Percentiles rank a stretch among this genome's conserved stretches.
phyloP scores from a whole-genome alignment of 1,284 basidiomycete species.

The Cutaneotrichosporon sp. region DNA sequence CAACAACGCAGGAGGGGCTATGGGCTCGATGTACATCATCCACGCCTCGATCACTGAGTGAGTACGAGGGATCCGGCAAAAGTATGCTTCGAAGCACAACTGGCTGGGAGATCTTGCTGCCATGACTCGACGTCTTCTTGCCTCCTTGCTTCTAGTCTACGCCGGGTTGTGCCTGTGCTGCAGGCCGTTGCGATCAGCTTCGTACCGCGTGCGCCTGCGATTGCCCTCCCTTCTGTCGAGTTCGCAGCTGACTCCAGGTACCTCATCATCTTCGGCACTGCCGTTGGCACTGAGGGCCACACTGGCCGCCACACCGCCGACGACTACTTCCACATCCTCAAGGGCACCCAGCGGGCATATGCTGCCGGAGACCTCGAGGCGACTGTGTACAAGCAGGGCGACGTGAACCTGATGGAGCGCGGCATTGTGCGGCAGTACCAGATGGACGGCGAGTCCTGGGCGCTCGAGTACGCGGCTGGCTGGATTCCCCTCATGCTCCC shows the following conservation, averaged over 20 bases:
- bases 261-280: slow-evolving; percentile 83
- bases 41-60: slow-evolving; percentile 92
- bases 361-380: slow-evolving; percentile 69
- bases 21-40: slow-evolving; percentile 94
- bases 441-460: slow-evolving; percentile 93
- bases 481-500: slow-evolving; percentile 91
- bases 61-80: too few species aligned
- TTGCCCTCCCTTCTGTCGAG: not conserved
- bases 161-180: too few species aligned
- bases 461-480: slow-evolving; percentile 87
- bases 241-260: slow-evolving; percentile 38
- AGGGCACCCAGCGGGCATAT: slow-evolving; percentile 91
- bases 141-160: too few species aligned
- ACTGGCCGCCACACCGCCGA: slow-evolving; percentile 82
- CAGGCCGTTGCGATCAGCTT: too few species aligned
- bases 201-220: too few species aligned
- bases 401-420: slow-evolving; percentile 74
- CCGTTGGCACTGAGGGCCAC: slow-evolving; percentile 94
- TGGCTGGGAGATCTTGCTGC: too few species aligned
- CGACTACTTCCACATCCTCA: slow-evolving; percentile 94
- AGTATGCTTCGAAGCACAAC: too few species aligned
- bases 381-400: slow-evolving; percentile 78
- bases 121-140: too few species aligned
- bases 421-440: slow-evolving; percentile 93
- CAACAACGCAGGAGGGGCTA: slow-evolving; percentile 96